phyloP scores from a whole-genome alignment of 495 filamentous ascomycete species.

The Beverwykella pulmonaria region DNA sequence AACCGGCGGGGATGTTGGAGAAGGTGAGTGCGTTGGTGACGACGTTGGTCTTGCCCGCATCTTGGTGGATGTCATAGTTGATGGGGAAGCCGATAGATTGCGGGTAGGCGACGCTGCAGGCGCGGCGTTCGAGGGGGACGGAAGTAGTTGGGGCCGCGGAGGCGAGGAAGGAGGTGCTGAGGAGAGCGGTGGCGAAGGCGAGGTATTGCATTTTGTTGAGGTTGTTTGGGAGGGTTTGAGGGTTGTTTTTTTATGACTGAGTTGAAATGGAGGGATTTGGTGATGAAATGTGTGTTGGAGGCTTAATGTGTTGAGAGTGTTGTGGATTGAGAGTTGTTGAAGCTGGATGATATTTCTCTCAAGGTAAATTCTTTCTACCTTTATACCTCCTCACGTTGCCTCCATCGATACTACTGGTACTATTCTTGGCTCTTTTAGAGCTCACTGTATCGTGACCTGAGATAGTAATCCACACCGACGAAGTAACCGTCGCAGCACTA shows the following conservation, averaged over 20 bases:
- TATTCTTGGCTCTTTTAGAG: neutral
- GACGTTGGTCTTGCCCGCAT: slow-evolving; percentile 24
- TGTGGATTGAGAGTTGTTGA: neutral
- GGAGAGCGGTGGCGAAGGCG: slow-evolving; percentile 28
- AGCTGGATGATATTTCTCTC: neutral
- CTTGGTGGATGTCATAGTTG: slow-evolving; percentile 32
- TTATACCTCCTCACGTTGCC: neutral
- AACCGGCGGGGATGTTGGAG: slow-evolving; percentile 28
- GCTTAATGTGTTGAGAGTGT: neutral
- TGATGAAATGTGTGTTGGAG: neutral
- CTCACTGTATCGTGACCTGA: neutral
- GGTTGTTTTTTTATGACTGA: too few species aligned
- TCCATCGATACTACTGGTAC: neutral
- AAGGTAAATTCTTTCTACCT: neutral
- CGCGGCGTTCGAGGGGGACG: slow-evolving; percentile 23
- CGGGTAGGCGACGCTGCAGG: slow-evolving; percentile 34
- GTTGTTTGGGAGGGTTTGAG: slow-evolving; percentile 2
- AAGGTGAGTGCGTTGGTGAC: slow-evolving; percentile 14
- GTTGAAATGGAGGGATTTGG: neutral
- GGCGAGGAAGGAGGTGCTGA: slow-evolving; percentile 24
- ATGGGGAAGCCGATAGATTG: slow-evolving; percentile 33
- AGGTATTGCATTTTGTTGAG: slow-evolving; percentile 35
- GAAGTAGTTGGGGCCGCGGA: slow-evolving; percentile 26
- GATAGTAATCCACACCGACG: neutral
- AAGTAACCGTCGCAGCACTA: neutral